Evolutionary conservation across 2,329 filamentous ascomycete genomes (phyloP), one percentile per base, ranked within the genome.

Genomic region (Fusarium sp.): DNA sequence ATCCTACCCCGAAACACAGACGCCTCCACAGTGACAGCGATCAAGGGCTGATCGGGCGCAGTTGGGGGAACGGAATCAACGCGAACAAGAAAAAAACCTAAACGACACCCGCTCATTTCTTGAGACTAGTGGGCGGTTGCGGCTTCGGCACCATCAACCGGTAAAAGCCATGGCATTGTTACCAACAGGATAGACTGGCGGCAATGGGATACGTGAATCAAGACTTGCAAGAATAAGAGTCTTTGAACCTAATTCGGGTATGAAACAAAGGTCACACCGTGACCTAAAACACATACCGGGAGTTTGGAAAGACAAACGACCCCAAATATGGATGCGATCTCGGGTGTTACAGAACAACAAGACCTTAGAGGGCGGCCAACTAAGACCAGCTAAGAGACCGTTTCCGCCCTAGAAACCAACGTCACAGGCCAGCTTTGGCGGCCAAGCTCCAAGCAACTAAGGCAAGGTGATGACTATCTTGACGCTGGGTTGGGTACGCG

Each of bases 1-100:
- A 69, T 58, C 15, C 44, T 39, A 54, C 59, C 64, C 69, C 72
- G 69, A 75, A 74, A 75, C 72, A 70, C 62, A 71, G 59, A 43
- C 65, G 63, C 66, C 67, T 66, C 67, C 67, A 60, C 58, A 70
- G 20, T 56, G 53, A 53, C 58, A 68, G 53, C 53, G 53, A 70
- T 70, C 53, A 53, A 31, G 59, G 55, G 67, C 58, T 69, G 56
- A 66, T 51, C 56, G 56, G 40, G 67, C 52, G 68, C 46, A 58
- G 63, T 65, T 73, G 61, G 66, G 67, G 58, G 36, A 50, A 45
- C 34, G 42, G 58, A 63, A 63, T 57, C 69, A 66, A 72, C 58
- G 26, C 50, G 48, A 63, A 46, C 62, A 55, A 58, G 50, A 31
- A 17, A 44, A 48, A 59, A 61, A 55, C 56, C 49, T 53, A 62